phyloP scores from a whole-genome alignment of 1,139 yeast species.

The Spathaspora sp. region DNA sequence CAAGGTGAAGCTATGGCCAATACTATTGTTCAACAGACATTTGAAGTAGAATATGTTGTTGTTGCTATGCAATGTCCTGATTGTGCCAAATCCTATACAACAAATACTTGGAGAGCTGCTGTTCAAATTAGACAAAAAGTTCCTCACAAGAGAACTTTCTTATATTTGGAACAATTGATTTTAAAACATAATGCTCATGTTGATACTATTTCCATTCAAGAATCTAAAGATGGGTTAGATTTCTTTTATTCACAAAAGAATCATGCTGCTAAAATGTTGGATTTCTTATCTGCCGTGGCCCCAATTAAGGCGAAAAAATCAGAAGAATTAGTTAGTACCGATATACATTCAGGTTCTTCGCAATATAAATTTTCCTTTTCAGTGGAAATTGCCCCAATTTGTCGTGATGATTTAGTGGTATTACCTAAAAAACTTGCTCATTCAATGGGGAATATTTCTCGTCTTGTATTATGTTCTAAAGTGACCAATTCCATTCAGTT shows the following conservation, averaged over 20 bases:
- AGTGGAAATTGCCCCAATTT: constrained; percentile 93
- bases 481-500: constrained; percentile 82
- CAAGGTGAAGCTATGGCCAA: constrained; percentile 96
- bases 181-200: constrained; percentile 91
- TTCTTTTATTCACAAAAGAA: constrained; percentile 86
- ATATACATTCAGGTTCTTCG: constrained; percentile 87
- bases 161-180: constrained; percentile 91
- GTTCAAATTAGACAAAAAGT: constrained; percentile 98
- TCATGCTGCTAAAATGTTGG: constrained; percentile 92
- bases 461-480: constrained; percentile 82
- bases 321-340: constrained; percentile 88
- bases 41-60: constrained; percentile 93
- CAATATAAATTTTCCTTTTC: constrained; percentile 90
- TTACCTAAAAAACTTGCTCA: constrained; percentile 84
- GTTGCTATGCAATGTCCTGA: constrained; percentile 98
- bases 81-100: constrained; percentile 95
- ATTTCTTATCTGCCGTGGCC: constrained; percentile 80
- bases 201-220: constrained; percentile 91
- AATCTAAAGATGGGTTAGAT: constrained; percentile 91
- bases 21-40: constrained; percentile 90
- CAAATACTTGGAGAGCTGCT: constrained; percentile 96
- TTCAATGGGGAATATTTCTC: constrained; percentile 79
- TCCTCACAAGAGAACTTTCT: constrained; percentile 92
- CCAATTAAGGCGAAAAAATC: constrained; percentile 87
- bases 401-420: constrained; percentile 93